A percentile compares a stretch with the other conserved stretches of the same genome.
These are phyloP conservation scores for Xerocomellus intermedius DNA, from an alignment of 768 basidiomycete genomes.

Conservation along the genomic window DNA sequence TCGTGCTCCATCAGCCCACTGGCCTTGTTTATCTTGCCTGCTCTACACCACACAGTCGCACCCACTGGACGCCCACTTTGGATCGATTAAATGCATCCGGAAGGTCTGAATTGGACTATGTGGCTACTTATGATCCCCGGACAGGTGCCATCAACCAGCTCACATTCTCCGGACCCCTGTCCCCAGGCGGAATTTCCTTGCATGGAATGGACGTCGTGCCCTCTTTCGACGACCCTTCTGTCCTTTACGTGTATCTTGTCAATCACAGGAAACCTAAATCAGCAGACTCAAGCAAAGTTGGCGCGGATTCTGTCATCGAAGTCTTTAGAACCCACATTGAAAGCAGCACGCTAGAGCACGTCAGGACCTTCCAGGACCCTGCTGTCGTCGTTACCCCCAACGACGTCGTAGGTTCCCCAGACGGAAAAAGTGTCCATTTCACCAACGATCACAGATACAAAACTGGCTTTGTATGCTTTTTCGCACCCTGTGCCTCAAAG, in stretches of 20 bases:
- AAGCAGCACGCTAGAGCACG: conserved; percentile 44
- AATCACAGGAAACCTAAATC: conserved; percentile 61
- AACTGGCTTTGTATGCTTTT: conserved; percentile 47
- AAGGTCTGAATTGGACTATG: conserved; percentile 47
- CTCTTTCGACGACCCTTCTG: conserved; percentile 43
- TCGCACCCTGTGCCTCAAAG: not conserved
- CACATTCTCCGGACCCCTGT: conserved; percentile 37
- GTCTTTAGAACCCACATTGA: conserved; percentile 58
- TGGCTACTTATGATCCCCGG: conserved; percentile 57
- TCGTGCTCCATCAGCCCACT: conserved; percentile 54
- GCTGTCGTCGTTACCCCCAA: conserved; percentile 60
- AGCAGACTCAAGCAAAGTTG: conserved; percentile 40
- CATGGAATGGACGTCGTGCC: conserved; percentile 72
- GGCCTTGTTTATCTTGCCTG: conserved; percentile 65
- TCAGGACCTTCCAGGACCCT: conserved; percentile 57
- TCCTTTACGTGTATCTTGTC: conserved; percentile 65
- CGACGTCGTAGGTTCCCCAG: conserved; percentile 63
- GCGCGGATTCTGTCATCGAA: conserved; percentile 73
- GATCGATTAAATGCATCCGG: conserved; percentile 36
- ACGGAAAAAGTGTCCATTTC: conserved; percentile 65
- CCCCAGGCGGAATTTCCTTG: conserved; percentile 44
- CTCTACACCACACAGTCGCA: conserved; percentile 47
- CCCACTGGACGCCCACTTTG: conserved; percentile 51
- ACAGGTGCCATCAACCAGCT: conserved; percentile 48
- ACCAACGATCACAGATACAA: conserved; percentile 66